Evolutionary conservation across 768 basidiomycete species (phyloP).

Genomic region (Chiua virens): DNA sequence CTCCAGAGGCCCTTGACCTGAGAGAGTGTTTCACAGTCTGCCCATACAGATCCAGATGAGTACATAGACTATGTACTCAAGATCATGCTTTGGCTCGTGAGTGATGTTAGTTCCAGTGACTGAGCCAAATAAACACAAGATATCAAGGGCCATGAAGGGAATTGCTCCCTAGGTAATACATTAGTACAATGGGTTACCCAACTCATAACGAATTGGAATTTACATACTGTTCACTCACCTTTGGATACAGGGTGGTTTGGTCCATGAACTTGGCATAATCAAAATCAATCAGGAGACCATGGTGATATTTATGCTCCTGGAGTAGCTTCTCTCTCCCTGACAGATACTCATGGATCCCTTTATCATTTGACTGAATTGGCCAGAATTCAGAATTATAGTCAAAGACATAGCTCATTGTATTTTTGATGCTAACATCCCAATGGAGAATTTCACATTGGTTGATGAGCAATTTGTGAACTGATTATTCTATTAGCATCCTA

Average conservation of each 20-base stretch:
- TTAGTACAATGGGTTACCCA: too few relatives aligned
- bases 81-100: not conserved
- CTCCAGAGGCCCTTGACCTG: not conserved
- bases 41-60: constrained; percentile 4
- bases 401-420: not conserved
- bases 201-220: not conserved
- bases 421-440: not conserved
- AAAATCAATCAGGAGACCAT: constrained; percentile 3
- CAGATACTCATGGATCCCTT: not conserved
- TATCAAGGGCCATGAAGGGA: constrained; percentile 7
- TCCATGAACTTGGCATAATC: not conserved
- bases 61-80: constrained; percentile 1
- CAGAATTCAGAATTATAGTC: not conserved
- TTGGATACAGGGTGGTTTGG: not conserved
- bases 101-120: not conserved
- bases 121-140: not conserved
- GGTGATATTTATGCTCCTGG: not conserved
- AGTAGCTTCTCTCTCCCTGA: not conserved
- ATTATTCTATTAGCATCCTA: not conserved
- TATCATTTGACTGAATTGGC: not conserved
- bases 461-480: constrained; percentile 1
- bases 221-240: constrained; percentile 1
- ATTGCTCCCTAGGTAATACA: not conserved
- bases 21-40: too few relatives aligned
- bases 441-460: not conserved